These are phyloP conservation scores for Stephania yunnanensis DNA, from an alignment of 164 flowering plant genomes.

Conservation along the genomic window DNA sequence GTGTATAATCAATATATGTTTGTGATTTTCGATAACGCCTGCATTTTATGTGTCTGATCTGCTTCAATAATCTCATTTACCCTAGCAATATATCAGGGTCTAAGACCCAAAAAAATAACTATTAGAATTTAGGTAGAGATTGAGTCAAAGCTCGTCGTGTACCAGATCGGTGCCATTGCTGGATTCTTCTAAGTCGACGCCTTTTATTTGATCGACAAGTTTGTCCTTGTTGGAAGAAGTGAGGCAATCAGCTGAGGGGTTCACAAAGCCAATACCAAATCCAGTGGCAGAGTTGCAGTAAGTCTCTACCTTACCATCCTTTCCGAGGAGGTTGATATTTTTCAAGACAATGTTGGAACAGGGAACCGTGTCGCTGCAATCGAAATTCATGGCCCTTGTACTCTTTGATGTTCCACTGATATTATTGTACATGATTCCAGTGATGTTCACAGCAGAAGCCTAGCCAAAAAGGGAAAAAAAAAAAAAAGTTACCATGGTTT, in stretches of 20 bases:
- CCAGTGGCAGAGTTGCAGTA: conserved; percentile 83
- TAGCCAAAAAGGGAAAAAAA: conserved; percentile 14
- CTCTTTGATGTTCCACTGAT: conserved; percentile 79
- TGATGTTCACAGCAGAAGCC: conserved; percentile 82
- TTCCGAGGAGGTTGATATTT: conserved; percentile 56
- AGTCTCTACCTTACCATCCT: conserved; percentile 63
- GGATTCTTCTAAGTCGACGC: neutral
- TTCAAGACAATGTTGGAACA: conserved; percentile 67
- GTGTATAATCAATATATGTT: neutral
- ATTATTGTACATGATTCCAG: conserved; percentile 73
- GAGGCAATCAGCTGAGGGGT: conserved; percentile 77
- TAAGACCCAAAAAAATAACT: neutral
- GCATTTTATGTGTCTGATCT: neutral
- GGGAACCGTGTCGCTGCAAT: conserved; percentile 90
- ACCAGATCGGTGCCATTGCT: neutral
- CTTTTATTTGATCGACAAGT: neutral
- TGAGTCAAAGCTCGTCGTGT: conserved; percentile 47
- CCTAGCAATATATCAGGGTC: neutral
- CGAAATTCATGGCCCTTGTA: conserved; percentile 70
- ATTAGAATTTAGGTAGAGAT: neutral
- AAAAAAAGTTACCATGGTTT: neutral
- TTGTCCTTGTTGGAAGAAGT: conserved; percentile 2
- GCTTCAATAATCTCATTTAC: conserved; percentile 5
- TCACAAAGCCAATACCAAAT: conserved; percentile 55
- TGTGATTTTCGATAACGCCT: neutral